Conservation (phyloP, 805 yeast genomes). For the Metschnikowia rubicola region DNA sequence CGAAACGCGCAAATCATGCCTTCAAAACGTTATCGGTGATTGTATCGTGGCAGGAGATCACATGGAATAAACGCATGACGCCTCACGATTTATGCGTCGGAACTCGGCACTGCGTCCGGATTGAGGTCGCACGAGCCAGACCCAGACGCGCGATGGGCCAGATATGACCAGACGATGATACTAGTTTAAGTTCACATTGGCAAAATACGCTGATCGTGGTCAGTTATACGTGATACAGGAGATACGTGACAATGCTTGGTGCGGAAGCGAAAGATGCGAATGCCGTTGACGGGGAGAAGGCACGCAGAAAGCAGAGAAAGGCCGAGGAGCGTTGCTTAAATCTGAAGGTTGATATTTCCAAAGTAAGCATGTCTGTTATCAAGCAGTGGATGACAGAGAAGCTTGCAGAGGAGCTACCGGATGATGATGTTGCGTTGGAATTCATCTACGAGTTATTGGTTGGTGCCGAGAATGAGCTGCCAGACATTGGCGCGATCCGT, state of each 20-base stretch:
- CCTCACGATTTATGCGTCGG: too few species aligned
- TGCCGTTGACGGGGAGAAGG: neutral
- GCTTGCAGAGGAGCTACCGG: slow-evolving; percentile 39
- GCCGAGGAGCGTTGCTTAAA: slow-evolving; percentile 20
- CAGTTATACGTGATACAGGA: neutral
- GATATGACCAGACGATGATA: too few species aligned
- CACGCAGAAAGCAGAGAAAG: slow-evolving; percentile 1
- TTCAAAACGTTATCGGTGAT: too few species aligned
- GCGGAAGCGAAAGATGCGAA: neutral
- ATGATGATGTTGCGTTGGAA: slow-evolving; percentile 49
- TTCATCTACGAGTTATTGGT: slow-evolving; percentile 42
- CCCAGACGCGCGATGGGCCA: too few species aligned
- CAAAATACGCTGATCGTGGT: neutral
- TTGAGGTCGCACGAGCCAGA: too few species aligned
- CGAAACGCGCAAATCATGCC: too few species aligned
- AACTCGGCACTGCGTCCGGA: too few species aligned
- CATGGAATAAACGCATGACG: too few species aligned
- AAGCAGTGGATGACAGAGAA: slow-evolving; percentile 37
- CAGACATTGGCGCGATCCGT: slow-evolving; percentile 40
- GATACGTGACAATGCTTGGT: neutral
- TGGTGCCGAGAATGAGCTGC: slow-evolving; percentile 25
- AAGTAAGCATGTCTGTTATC: slow-evolving; percentile 39
- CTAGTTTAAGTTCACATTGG: too few species aligned
- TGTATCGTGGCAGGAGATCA: too few species aligned
- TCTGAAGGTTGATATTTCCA: slow-evolving; percentile 31